phyloP scores from a whole-genome alignment of 2,329 filamentous ascomycete genomes.

The Hymenoscyphus fructigenus region DNA sequence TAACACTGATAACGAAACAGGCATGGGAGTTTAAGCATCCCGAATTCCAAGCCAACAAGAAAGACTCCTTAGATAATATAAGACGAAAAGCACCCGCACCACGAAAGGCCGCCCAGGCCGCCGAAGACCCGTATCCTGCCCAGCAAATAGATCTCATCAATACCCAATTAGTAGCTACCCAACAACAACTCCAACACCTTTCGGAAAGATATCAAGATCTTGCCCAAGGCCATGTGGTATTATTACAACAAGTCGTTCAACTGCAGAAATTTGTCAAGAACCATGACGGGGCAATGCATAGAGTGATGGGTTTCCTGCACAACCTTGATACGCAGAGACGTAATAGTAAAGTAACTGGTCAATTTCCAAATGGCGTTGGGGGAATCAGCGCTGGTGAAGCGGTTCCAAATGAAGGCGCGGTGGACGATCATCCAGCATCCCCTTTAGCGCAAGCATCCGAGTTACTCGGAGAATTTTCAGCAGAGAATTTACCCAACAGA shows the following conservation, averaged over 20 bases:
- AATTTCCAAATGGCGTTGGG: slow-evolving; percentile 43
- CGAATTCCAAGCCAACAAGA: slow-evolving; percentile 92
- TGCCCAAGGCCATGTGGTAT: slow-evolving; percentile 58
- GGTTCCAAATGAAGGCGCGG: slow-evolving; percentile 19
- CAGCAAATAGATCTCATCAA: slow-evolving; percentile 90
- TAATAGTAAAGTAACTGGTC: slow-evolving; percentile 51
- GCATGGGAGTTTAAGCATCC: slow-evolving; percentile 97
- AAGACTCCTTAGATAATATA: slow-evolving; percentile 95
- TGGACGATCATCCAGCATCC: slow-evolving; percentile 63
- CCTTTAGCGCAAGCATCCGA: slow-evolving; percentile 68
- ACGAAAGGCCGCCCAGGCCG: slow-evolving; percentile 64
- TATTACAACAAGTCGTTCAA: slow-evolving; percentile 60
- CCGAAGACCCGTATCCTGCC: slow-evolving; percentile 72
- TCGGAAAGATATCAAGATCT: slow-evolving; percentile 84
- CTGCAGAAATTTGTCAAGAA: slow-evolving; percentile 64
- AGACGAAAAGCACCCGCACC: slow-evolving; percentile 91
- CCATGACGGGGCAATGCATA: slow-evolving; percentile 69
- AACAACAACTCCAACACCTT: slow-evolving; percentile 86
- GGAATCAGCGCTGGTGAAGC: slow-evolving; percentile 36
- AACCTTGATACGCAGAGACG: slow-evolving; percentile 63
- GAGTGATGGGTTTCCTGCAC: slow-evolving; percentile 68
- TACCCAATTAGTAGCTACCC: slow-evolving; percentile 83
- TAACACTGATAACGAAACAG: slow-evolving; percentile 46
- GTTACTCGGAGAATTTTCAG: slow-evolving; percentile 63
- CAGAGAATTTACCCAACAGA: slow-evolving; percentile 63